These are phyloP conservation scores for Ascochyta koolunga DNA, from an alignment of 2,329 filamentous ascomycete genomes.

Conservation along the genomic window DNA sequence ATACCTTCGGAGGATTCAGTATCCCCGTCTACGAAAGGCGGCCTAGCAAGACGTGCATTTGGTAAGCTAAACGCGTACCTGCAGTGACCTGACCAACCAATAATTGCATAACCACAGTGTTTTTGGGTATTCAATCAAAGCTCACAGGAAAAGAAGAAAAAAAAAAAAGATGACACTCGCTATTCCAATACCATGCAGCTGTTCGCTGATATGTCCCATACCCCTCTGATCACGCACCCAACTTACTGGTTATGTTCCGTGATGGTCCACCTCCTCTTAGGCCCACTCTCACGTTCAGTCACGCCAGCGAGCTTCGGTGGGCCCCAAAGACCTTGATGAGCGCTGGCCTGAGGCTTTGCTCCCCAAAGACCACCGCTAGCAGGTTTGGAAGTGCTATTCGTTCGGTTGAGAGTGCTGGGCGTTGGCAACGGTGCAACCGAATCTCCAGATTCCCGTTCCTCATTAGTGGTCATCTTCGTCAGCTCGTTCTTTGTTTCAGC, in stretches of 20 bases:
- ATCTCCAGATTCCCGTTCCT: slow-evolving; percentile 39
- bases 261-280: slow-evolving; percentile 54
- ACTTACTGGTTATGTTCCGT: slow-evolving; percentile 39
- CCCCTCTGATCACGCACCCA: not conserved
- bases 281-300: slow-evolving; percentile 46
- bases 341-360: slow-evolving; percentile 22
- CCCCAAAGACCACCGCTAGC: slow-evolving; percentile 32
- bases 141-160: not conserved
- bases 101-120: not conserved
- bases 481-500: slow-evolving; percentile 12
- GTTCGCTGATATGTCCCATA: too few species aligned
- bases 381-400: slow-evolving; percentile 15
- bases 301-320: slow-evolving; percentile 43
- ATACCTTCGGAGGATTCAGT: slow-evolving; percentile 1
- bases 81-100: slow-evolving; percentile 6
- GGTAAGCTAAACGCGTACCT: slow-evolving; percentile 14
- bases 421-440: slow-evolving; percentile 40
- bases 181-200: not conserved
- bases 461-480: slow-evolving; percentile 30
- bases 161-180: not conserved
- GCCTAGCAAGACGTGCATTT: not conserved
- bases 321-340: slow-evolving; percentile 52
- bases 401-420: slow-evolving; percentile 25
- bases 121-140: slow-evolving; percentile 7
- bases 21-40: not conserved